Percentiles rank a stretch among this genome's conserved stretches.
Conservation (phyloP, 2,329 filamentous ascomycete species). For the Fusarium neocosmosporiellum region DNA sequence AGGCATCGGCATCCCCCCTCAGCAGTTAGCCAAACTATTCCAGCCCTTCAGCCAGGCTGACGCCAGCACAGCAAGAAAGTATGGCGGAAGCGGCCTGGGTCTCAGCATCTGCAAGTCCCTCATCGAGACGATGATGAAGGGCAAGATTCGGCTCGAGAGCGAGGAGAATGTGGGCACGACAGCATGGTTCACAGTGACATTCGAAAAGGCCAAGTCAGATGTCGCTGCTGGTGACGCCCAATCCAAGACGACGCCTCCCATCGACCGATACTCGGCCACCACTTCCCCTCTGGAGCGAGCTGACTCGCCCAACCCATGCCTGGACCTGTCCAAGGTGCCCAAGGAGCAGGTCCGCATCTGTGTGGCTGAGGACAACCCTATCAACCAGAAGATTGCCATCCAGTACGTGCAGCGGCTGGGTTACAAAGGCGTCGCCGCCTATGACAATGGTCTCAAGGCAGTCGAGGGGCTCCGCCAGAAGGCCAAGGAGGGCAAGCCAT, state of each 20-base stretch:
- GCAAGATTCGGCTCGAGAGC: conserved; percentile 84
- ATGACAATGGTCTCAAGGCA: conserved; percentile 88
- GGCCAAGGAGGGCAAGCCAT: conserved; percentile 77
- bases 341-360: conserved; percentile 86
- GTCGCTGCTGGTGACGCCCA: conserved; percentile 67
- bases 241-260: conserved; percentile 49
- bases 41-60: conserved; percentile 94
- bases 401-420: conserved; percentile 89
- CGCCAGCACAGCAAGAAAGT: conserved; percentile 88
- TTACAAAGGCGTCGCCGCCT: conserved; percentile 84
- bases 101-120: conserved; percentile 95
- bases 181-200: conserved; percentile 84
- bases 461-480: conserved; percentile 85
- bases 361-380: conserved; percentile 94
- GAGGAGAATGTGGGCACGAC: conserved; percentile 76
- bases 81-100: conserved; percentile 90
- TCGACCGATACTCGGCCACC: conserved; percentile 49
- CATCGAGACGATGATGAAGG: conserved; percentile 91
- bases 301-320: conserved; percentile 57
- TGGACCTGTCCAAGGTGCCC: conserved; percentile 78
- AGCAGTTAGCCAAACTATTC: conserved; percentile 87
- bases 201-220: conserved; percentile 80
- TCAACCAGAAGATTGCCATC: conserved; percentile 94
- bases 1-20: conserved; percentile 87
- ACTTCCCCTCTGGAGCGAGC: conserved; percentile 52